These are phyloP conservation scores for Suillus ampliporus DNA, from an alignment of 768 basidiomycete genomes.

Conservation along the genomic window DNA sequence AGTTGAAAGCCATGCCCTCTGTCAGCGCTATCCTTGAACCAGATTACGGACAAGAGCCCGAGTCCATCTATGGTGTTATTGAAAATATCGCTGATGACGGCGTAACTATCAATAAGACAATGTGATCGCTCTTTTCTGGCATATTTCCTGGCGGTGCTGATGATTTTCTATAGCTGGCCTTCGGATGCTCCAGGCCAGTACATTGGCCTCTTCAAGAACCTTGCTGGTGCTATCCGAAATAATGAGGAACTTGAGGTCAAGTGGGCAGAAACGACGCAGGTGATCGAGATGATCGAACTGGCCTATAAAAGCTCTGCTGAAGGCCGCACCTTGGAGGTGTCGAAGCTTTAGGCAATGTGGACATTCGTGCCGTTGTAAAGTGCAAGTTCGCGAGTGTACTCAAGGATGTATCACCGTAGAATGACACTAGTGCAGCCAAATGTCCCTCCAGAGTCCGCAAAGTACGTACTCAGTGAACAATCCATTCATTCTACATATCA, in stretches of 20 bases:
- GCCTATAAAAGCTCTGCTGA: slow-evolving; percentile 70
- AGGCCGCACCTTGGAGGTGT: slow-evolving; percentile 51
- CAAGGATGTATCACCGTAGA: background rate
- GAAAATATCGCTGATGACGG: slow-evolving; percentile 60
- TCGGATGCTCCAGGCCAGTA: slow-evolving; percentile 64
- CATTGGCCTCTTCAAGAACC: slow-evolving; percentile 64
- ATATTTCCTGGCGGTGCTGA: slow-evolving; percentile 27
- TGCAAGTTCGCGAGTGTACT: background rate
- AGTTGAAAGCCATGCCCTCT: slow-evolving; percentile 61
- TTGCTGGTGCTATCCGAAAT: slow-evolving; percentile 65
- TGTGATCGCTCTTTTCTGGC: slow-evolving; percentile 35
- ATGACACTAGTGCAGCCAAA: background rate
- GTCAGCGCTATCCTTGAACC: slow-evolving; percentile 51
- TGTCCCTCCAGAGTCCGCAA: background rate
- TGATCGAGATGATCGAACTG: slow-evolving; percentile 80
- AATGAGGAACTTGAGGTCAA: slow-evolving; percentile 62
- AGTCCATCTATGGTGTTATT: slow-evolving; percentile 64
- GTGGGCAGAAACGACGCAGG: slow-evolving; percentile 73
- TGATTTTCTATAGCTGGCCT: slow-evolving; percentile 58
- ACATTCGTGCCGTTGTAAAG: background rate
- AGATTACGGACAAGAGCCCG: slow-evolving; percentile 65
- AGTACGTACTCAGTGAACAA: no score
- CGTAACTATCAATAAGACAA: slow-evolving; percentile 32
- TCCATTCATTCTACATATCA: no score
- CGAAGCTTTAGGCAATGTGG: slow-evolving; percentile 11